Conservation (phyloP, 169 alveolate species). For the Cryptosporidium ubiquitum region DNA sequence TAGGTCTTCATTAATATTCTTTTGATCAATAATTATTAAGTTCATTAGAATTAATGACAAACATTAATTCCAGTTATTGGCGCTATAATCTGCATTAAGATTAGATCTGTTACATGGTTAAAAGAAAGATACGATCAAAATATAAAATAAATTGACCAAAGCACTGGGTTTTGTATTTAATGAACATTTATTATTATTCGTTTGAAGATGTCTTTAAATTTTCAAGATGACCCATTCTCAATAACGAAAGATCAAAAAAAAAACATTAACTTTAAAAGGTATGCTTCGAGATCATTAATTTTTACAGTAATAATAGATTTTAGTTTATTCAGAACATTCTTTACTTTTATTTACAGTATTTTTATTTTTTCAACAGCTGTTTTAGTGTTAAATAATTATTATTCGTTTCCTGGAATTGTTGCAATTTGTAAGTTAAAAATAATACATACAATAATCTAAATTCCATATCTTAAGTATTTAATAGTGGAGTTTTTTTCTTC, state of each 20-base stretch:
- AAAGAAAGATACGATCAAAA: neutral
- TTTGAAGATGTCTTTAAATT: neutral
- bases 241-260: slow-evolving; percentile 17
- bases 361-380: slow-evolving; percentile 47
- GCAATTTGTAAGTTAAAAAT: slow-evolving; percentile 7
- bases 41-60: neutral
- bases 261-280: slow-evolving; percentile 19
- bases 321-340: slow-evolving; percentile 9
- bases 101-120: neutral
- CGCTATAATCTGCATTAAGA: neutral
- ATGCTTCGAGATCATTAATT: neutral
- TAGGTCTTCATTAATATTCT: slow-evolving; percentile 53
- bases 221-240: slow-evolving; percentile 14
- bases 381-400: slow-evolving; percentile 16
- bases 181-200: neutral
- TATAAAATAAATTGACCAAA: neutral
- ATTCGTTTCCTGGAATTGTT: slow-evolving; percentile 36
- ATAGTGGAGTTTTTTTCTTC: neutral
- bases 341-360: slow-evolving; percentile 30
- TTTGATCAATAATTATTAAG: slow-evolving; percentile 33
- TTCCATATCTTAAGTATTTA: neutral
- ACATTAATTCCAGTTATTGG: neutral
- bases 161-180: neutral
- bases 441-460: neutral
- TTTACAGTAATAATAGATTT: neutral